Evolutionary conservation across 495 filamentous ascomycete genomes (phyloP), one percentile per base, ranked within the genome.

Genomic region (Aspergillus sclerotiicarbonarius): DNA sequence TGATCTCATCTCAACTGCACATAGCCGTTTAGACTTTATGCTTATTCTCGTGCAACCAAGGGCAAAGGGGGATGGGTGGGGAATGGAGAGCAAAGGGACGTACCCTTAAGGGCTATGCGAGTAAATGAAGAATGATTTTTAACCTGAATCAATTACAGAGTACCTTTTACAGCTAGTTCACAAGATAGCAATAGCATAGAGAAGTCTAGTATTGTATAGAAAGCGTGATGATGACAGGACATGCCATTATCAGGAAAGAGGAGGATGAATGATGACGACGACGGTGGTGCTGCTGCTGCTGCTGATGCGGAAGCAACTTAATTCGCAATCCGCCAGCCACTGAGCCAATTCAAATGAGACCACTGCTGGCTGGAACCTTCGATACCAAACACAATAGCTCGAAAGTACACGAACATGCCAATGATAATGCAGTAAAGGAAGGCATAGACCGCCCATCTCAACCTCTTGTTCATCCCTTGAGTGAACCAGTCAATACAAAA

Each of bases 371-470:
- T 89, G 39, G 81, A 73, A 10, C 94, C 94, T 51, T 86, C 86
- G 90, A 98, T 98, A 41, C 94, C 94, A 76, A 95, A 98, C 67
- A 90, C 92, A 66, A 98, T 95, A n/a, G 88, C 91, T 55, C 91
- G 86, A 75, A 98, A 98, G 62, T 90, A 79, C 62, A 90, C 76
- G 74, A 96, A 98, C 33, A 98, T 79, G 13, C 86, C 90, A 61
- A 92, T 84, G 37, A 90, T 79, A 10, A 81, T 63, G 12, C 76
- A 71, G 70, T 98, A 96, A 6, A 96, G 78, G 18, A 88, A 61
- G 7, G 72, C 78, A 71, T 92, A 96, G 41, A 88, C 66, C 9
- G 69, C 78, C 71, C 82, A 87, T 70, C 83, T 83, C 25, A 80
- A 66, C 46, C 66, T 77, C 68, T 82, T 82, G 50, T 78, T 80